phyloP scores from a whole-genome alignment of 2,329 filamentous ascomycete genomes.

The Colletotrichum cereale region DNA sequence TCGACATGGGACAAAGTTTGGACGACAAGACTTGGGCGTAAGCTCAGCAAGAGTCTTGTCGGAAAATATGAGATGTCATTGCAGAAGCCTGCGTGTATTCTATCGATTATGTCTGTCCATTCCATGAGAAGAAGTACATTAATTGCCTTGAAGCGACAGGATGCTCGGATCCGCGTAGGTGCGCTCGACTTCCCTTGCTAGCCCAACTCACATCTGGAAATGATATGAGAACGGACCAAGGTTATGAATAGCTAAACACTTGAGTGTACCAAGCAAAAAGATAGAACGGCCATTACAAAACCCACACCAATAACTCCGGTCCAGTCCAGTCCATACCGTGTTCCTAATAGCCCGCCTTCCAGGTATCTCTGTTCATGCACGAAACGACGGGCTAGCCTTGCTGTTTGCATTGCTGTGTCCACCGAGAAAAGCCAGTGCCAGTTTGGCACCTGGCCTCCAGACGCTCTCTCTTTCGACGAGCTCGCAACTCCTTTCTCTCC shows the following conservation, averaged over 20 bases:
- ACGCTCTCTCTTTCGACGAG: slow-evolving; percentile 45
- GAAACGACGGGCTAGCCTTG: slow-evolving; percentile 25
- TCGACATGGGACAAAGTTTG: slow-evolving; percentile 18
- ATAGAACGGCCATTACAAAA: slow-evolving; percentile 27
- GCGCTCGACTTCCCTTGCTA: background rate
- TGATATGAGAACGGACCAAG: slow-evolving; percentile 9
- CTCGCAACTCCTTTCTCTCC: slow-evolving; percentile 47
- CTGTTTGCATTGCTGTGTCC: slow-evolving; percentile 41
- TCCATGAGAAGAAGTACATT: background rate
- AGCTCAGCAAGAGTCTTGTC: background rate
- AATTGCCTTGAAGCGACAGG: slow-evolving; percentile 2
- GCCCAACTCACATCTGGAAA: slow-evolving; percentile 15
- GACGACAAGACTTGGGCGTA: slow-evolving; percentile 13
- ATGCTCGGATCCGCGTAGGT: background rate
- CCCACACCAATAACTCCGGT: slow-evolving; percentile 30
- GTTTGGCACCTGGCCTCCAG: slow-evolving; percentile 42
- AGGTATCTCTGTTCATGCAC: slow-evolving; percentile 35
- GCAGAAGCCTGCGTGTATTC: slow-evolving; percentile 32
- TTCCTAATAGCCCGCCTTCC: slow-evolving; percentile 21
- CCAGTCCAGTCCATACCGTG: slow-evolving; percentile 19
- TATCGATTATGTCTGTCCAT: slow-evolving; percentile 22
- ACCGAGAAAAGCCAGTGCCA: slow-evolving; percentile 39
- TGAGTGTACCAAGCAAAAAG: slow-evolving; percentile 22
- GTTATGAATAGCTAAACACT: slow-evolving; percentile 22
- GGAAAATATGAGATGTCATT: background rate